These are phyloP conservation scores for Xylaria sp. DNA, from an alignment of 2,329 filamentous ascomycete genomes.

Conservation along the genomic window DNA sequence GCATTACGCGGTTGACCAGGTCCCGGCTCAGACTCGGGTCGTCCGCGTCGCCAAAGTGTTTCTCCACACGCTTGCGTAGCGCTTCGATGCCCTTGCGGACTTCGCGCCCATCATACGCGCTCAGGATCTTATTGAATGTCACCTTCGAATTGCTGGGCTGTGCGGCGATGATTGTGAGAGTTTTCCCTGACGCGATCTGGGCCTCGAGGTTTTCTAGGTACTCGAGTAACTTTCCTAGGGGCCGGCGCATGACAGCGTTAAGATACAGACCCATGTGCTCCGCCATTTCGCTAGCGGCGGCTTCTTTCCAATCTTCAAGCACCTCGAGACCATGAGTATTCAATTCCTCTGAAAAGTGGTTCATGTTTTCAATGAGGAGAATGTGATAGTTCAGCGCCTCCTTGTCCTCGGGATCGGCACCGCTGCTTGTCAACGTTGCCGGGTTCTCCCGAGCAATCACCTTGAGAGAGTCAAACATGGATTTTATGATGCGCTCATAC, in stretches of 20 bases:
- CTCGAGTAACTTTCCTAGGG: constrained; percentile 88
- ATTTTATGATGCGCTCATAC: constrained; percentile 86
- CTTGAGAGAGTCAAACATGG: constrained; percentile 97
- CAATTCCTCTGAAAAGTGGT: constrained; percentile 93
- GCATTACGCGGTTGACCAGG: constrained; percentile 62
- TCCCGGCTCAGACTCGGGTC: constrained; percentile 68
- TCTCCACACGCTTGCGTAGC: constrained; percentile 89
- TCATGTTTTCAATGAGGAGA: constrained; percentile 97
- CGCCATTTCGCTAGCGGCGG: constrained; percentile 76
- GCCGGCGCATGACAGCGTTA: constrained; percentile 84
- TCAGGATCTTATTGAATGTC: constrained; percentile 85
- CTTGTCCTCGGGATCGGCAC: constrained; percentile 79
- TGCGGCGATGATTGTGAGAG: constrained; percentile 68
- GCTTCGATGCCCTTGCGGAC: constrained; percentile 89
- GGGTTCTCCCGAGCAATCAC: constrained; percentile 83
- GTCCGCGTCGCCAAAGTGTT: constrained; percentile 93
- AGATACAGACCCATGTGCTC: constrained; percentile 91
- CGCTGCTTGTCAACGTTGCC: constrained; percentile 51
- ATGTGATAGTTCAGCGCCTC: constrained; percentile 98
- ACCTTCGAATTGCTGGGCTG: constrained; percentile 83
- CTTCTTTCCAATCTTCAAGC: constrained; percentile 81
- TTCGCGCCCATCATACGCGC: constrained; percentile 81
- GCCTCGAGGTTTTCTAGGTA: constrained; percentile 89
- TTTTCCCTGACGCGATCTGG: constrained; percentile 65
- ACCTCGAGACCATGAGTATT: constrained; percentile 76